Conservation (phyloP, 768 basidiomycete species). For the Auricularia sp. region DNA sequence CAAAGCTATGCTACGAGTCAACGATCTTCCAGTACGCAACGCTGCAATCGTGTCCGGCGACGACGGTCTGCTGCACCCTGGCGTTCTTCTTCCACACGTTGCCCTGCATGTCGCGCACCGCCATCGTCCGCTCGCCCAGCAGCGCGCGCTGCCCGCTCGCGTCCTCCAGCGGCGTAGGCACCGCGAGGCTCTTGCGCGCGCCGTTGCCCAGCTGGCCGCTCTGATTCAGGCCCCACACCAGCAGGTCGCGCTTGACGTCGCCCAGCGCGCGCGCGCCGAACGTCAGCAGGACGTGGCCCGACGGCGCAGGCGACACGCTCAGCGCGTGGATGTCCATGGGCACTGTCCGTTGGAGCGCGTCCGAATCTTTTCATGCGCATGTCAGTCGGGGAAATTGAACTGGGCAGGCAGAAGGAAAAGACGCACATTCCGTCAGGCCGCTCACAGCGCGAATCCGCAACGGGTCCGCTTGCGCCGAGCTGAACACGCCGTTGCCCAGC, state of each 20-base stretch:
- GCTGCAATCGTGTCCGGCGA: conserved; percentile 54
- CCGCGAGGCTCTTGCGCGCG: conserved; percentile 46
- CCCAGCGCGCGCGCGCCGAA: conserved; percentile 45
- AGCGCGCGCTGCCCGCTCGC: conserved; percentile 24
- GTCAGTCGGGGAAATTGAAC: background rate
- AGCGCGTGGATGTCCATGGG: conserved; percentile 55
- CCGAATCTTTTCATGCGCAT: background rate
- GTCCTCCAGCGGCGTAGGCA: conserved; percentile 42
- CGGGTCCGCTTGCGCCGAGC: conserved; percentile 61
- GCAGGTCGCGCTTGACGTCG: conserved; percentile 50
- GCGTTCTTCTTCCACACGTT: conserved; percentile 50
- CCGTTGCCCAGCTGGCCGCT: conserved; percentile 71
- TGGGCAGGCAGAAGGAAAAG: background rate
- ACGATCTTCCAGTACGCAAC: conserved; percentile 57
- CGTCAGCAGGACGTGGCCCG: conserved; percentile 64
- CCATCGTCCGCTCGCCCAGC: conserved; percentile 41
- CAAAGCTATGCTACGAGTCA: background rate
- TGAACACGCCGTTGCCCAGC: conserved; percentile 56
- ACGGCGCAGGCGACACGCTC: conserved; percentile 39
- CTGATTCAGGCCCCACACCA: conserved; percentile 66
- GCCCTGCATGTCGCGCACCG: conserved; percentile 50
- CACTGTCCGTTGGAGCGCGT: conserved; percentile 31
- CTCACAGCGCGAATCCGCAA: conserved; percentile 69
- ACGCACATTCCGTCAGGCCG: conserved; percentile 77
- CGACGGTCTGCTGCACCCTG: conserved; percentile 53